Base-by-base conservation (phyloP, 176 grass and related monocot species). In the Tillandsia leiboldiana region DNA sequence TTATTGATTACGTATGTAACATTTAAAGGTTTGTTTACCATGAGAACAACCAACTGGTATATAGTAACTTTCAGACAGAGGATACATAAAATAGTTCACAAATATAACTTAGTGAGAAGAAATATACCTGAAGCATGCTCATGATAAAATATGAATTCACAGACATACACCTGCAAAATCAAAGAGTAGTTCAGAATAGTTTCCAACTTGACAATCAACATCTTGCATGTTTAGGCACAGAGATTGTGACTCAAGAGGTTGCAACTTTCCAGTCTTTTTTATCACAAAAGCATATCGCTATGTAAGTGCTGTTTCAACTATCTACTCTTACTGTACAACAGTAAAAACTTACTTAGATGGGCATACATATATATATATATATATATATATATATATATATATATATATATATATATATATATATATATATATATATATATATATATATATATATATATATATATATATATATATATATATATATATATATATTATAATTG, bases 41-140 rank as follows among this genome's bases (percentile, higher is more conserved):
- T 47, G 65, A 67, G 11, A 66, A 67, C 28, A 26, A 11, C 58
- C 58, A 63, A 9, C 9, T 63, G 11, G 11, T 24, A 26, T 22
- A 63, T 63, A 63, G 4, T 42, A 59, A 20, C 1, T 72, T 27
- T 48, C 49, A 2, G 42, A 51, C 15, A 73, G 12, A 53, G 20
- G 52, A 70, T n/a, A 50, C n/a, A 7, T 67, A 67, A 69, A 29
- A 65, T 26, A 82, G 33, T 33, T 24, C 3, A 66, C 63, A 62
- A 50, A 78, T 27, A 26, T 73, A 57, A 9, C 53, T 13, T 50
- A 64, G 51, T n/a, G 11, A n/a, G 10, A 65, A 70, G 64, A 79
- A 74, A 71, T 75, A 80, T 86, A 99, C 94, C 89, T 90, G 84
- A 84, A 99, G 89, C 94, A 99, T 93, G 70, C 81, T 90, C 87